A percentile compares a stretch with the other conserved stretches of the same genome.
Conservation (phyloP, 2,329 filamentous ascomycete genomes). For the Verticillium isaacii region DNA sequence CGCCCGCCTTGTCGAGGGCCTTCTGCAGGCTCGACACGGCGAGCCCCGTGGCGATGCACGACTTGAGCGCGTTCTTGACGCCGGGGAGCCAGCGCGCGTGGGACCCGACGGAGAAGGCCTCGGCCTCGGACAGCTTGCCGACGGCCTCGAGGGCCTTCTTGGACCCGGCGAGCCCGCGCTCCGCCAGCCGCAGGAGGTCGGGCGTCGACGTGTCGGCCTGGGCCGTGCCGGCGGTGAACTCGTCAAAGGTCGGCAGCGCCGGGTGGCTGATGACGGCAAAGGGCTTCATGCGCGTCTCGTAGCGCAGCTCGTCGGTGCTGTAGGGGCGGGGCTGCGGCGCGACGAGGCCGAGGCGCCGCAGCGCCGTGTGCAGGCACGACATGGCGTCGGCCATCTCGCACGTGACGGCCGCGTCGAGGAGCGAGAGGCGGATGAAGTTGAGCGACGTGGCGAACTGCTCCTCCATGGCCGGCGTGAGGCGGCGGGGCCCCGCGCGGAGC, state of each 20-base stretch:
- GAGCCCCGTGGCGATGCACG: constrained; percentile 67
- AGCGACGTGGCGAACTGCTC: constrained; percentile 43
- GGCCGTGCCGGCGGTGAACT: constrained; percentile 44
- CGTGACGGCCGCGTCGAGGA: constrained; percentile 61
- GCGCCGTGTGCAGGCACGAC: constrained; percentile 59
- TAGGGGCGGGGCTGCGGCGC: constrained; percentile 55
- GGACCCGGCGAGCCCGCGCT: constrained; percentile 39
- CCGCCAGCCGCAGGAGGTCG: constrained; percentile 39
- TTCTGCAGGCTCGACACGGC: constrained; percentile 58
- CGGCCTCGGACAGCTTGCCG: constrained; percentile 43
- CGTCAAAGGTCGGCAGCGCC: constrained; percentile 58
- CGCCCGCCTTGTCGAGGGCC: constrained; percentile 35
- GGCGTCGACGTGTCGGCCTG: constrained; percentile 32
- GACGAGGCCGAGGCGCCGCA: constrained; percentile 55
- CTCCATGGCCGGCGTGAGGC: constrained; percentile 26
- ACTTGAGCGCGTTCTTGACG: constrained; percentile 57
- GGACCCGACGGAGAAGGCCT: constrained; percentile 51
- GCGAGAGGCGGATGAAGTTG: constrained; percentile 53
- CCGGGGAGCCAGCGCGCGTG: constrained; percentile 59
- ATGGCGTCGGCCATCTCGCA: constrained; percentile 52
- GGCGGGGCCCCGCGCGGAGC: constrained; percentile 4
- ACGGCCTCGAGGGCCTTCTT: constrained; percentile 54
- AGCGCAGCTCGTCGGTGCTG: constrained; percentile 62
- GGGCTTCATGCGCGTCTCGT: constrained; percentile 83
- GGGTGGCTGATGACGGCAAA: constrained; percentile 68